A percentile compares a stretch with the other conserved stretches of the same genome.
Evolutionary conservation across 208 protist genomes (phyloP).

Genomic region (Crithidia expoeki): DNA sequence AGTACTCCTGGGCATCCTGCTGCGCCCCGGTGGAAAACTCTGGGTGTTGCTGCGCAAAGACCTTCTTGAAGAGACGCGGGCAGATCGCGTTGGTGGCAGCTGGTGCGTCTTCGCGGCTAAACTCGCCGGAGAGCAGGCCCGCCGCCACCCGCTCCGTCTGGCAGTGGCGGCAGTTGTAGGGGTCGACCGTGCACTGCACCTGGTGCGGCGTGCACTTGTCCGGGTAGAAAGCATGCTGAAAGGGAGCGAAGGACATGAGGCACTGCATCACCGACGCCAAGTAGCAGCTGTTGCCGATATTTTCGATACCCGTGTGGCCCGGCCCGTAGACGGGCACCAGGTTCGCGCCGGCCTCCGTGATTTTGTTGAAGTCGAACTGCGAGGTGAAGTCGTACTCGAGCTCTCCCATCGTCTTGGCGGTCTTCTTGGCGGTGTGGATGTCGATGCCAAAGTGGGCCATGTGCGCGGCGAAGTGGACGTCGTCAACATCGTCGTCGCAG

Average conservation of each 20-base stretch:
- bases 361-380: constrained; percentile 93
- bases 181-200: constrained; percentile 52
- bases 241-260: constrained; percentile 82
- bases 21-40: constrained; percentile 96
- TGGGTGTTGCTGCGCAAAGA: constrained; percentile 93
- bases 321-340: constrained; percentile 93
- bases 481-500: constrained; percentile 94
- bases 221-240: constrained; percentile 79
- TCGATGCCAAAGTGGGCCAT: constrained; percentile 97
- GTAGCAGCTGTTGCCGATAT: constrained; percentile 99
- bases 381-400: constrained; percentile 96
- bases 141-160: constrained; percentile 94
- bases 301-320: constrained; percentile 93
- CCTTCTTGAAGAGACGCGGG: constrained; percentile 94
- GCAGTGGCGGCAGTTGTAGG: constrained; percentile 72
- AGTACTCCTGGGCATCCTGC: constrained; percentile 97
- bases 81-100: constrained; percentile 77
- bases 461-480: constrained; percentile 93
- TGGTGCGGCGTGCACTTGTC: constrained; percentile 53
- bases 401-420: constrained; percentile 96
- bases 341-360: constrained; percentile 86
- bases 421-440: constrained; percentile 89
- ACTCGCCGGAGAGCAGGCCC: constrained; percentile 93
- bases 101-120: constrained; percentile 62
- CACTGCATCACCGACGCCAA: constrained; percentile 96